Evolutionary conservation across 2,329 filamentous ascomycete species (phyloP), one percentile per base, ranked within the genome.

Genomic region (Mariannaea sp.): DNA sequence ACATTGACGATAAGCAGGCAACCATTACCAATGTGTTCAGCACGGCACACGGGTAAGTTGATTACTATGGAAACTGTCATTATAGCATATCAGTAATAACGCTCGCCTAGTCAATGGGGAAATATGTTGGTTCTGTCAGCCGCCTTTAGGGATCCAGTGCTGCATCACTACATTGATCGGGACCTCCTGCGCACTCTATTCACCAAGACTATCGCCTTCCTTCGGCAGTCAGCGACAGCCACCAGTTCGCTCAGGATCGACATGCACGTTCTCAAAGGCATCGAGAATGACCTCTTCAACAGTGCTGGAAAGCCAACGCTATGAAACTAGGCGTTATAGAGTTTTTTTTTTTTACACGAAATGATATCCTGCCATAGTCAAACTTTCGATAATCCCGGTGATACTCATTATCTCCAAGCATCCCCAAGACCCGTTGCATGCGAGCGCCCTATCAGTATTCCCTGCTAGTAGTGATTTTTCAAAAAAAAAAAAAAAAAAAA

Each of bases 11-110:
- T 13, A 73, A 82, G 56, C 83, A 91, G 22, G 84, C 89, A 7
- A 87, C 97, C 45, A 86, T 97, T 49, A 97, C 93, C n/a, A 97
- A 97, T 65, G 87, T 96, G 19, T 96, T 96, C 73, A 92, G 93
- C 46, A 97, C 93, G 14, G 89, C 92, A 57, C 93, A 97, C 79
- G 92, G 92, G 90, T 96, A 89, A 84, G 90, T 85, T 46, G 10
- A 29, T 6, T n/a, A n/a, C n/a, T n/a, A n/a, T 13, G 7, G 4
- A 17, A 3, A 10, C n/a, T 8, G 16, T 17, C 8, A 3, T 8
- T 19, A 10, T 6, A 26, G 29, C 1, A 5, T 30, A 12, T 30
- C n/a, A 39, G 63, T 68, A 41, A 67, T 38, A 16, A n/a, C n/a
- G n/a, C n/a, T 20, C 17, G 24, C 14, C 26, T 4, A 96, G 92